Evolutionary conservation across 495 filamentous ascomycete species (phyloP), one percentile per base, ranked within the genome.

Genomic region (Penicillium robsamsonii): DNA sequence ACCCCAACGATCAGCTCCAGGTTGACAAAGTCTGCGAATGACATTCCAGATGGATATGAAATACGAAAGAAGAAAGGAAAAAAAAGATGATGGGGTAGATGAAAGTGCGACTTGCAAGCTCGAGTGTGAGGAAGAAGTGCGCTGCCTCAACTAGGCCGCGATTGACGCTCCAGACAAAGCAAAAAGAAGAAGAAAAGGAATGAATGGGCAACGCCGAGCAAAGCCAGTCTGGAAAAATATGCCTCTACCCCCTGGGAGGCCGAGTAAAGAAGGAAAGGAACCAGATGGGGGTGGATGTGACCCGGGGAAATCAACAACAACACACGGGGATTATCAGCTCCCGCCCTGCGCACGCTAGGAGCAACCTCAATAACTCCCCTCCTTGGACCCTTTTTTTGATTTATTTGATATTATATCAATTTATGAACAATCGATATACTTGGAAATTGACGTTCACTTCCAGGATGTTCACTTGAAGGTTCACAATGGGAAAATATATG

Each of bases 1-100:
- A 72, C 66, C 67, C 66, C 66, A 64, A 67, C 70, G 66, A 67
- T 73, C 63, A 76, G 62, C 69, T 70, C 67, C 60, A 62, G 66
- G 68, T 73, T 50, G 56, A 67, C 56, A 59, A 57, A 57, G 59
- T 56, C 64, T 61, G 66, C 52, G 67, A 67, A 59, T 65, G 65
- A 71, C 70, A 69, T 71, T 68, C 70, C 72, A 74, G 72, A 64
- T 69, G 68, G 65, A 69, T 67, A 61, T 56, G 67, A 48, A 47
- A 62, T 64, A 57, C 58, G 55, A 50, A 61, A 61, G 60, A 38
- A 38, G 20, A 27, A 18, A 24, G 53, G 49, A 37, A 20, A n/a
- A 20, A 22, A 20, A 20, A 53, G 46, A 43, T 29, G 45, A 58
- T 22, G 25, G 42, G 49, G 56, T 30, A 22, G 33, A 53, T 42